phyloP scores from a whole-genome alignment of 495 filamentous ascomycete genomes.

The Achaetomiella virescens region DNA sequence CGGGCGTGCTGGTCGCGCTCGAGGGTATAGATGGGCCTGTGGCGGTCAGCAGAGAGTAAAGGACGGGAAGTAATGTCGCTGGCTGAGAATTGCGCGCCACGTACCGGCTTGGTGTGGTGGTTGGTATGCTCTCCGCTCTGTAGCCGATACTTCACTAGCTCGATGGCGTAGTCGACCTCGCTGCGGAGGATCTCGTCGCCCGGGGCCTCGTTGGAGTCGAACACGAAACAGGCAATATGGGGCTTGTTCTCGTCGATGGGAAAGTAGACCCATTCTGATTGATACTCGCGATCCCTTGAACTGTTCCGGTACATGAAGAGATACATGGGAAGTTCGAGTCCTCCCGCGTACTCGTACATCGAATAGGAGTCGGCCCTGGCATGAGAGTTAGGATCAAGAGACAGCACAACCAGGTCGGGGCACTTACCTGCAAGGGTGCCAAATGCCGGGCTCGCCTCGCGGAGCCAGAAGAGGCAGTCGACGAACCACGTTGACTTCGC shows the following conservation, averaged over 20 bases:
- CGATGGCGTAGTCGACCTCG: background rate
- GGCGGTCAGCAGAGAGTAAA: background rate
- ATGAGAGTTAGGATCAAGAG: too few relatives aligned
- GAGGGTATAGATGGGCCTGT: background rate
- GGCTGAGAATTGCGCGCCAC: background rate
- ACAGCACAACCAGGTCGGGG: too few relatives aligned
- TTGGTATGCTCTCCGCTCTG: background rate
- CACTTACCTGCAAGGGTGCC: too few relatives aligned
- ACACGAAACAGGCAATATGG: background rate
- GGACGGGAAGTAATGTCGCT: background rate
- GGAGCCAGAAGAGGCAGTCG: too few relatives aligned
- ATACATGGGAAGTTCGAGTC: too few relatives aligned
- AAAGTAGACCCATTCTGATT: background rate
- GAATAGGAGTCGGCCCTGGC: too few relatives aligned
- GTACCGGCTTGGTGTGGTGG: conserved; percentile 5
- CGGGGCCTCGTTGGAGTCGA: background rate
- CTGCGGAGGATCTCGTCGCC: background rate
- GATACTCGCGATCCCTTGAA: too few relatives aligned
- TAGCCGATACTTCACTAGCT: background rate
- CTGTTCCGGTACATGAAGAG: too few relatives aligned
- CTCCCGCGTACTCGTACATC: too few relatives aligned
- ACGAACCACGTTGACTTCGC: too few relatives aligned
- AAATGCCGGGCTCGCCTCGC: too few relatives aligned
- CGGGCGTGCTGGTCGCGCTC: background rate
- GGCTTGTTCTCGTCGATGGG: background rate